Evolutionary conservation across 495 filamentous ascomycete genomes (phyloP).

Genomic region (Neurospora sp.): DNA sequence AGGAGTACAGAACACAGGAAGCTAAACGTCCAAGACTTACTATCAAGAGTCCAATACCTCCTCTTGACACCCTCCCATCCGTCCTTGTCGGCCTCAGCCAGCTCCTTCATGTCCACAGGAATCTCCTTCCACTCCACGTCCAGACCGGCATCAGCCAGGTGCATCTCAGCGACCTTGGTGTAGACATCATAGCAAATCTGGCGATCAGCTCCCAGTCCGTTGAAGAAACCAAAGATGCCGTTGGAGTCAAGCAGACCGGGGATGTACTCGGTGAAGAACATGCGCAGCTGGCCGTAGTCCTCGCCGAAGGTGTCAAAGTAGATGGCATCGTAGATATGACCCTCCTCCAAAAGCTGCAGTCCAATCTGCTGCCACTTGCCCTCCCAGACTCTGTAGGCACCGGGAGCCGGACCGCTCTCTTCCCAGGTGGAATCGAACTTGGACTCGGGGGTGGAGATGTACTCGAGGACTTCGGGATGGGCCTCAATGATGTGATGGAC

Average conservation of each 20-base stretch:
- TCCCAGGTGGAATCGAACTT: conserved; percentile 40
- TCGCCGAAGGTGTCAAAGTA: conserved; percentile 99
- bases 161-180: conserved; percentile 82
- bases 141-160: conserved; percentile 82
- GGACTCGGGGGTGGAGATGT: conserved; percentile 41
- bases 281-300: conserved; percentile 70
- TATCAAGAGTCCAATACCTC: conserved; percentile 78
- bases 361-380: conserved; percentile 83
- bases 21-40: conserved; percentile 23
- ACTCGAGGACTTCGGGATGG: conserved; percentile 68
- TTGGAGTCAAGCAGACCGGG: conserved; percentile 63
- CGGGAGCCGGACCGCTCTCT: conserved; percentile 24
- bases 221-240: conserved; percentile 86
- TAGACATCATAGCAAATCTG: conserved; percentile 94
- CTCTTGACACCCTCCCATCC: conserved; percentile 82
- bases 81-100: conserved; percentile 41
- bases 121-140: conserved; percentile 81
- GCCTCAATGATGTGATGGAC: conserved; percentile 87
- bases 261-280: conserved; percentile 83
- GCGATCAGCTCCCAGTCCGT: conserved; percentile 88
- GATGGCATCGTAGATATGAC: conserved; percentile 75
- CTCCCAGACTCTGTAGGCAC: conserved; percentile 34
- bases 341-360: conserved; percentile 56
- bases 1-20: neutral
- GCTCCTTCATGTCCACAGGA: conserved; percentile 49